These are phyloP conservation scores for Corchorus capsularis DNA, from an alignment of 345 rosid species.

Conservation along the genomic window DNA sequence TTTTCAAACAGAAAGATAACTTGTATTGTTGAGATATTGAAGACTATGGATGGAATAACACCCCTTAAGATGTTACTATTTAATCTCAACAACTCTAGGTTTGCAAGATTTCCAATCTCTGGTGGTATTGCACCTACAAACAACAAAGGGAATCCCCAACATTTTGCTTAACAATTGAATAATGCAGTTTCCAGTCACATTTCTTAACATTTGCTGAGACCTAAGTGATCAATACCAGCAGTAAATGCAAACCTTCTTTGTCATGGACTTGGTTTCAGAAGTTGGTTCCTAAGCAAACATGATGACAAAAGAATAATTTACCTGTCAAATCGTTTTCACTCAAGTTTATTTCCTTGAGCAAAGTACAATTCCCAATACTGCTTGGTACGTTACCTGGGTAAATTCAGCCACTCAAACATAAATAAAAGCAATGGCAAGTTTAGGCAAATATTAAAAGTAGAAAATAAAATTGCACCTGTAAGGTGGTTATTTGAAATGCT, in stretches of 20 bases:
- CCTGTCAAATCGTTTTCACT: slow-evolving; percentile 22
- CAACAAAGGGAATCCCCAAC: too few relatives aligned
- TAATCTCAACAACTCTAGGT: not conserved
- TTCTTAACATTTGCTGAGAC: not conserved
- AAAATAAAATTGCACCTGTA: not conserved
- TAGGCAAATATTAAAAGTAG: not conserved
- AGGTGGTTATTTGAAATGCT: not conserved
- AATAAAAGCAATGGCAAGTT: not conserved
- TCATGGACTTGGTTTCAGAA: not conserved
- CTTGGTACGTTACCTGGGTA: slow-evolving; percentile 19
- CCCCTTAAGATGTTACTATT: slow-evolving; percentile 14
- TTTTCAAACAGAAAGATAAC: not conserved
- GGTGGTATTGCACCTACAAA: slow-evolving; percentile 23
- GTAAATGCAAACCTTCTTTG: not conserved
- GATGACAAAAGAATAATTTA: not conserved
- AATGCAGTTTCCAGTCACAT: not conserved
- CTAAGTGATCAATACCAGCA: not conserved
- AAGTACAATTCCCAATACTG: slow-evolving; percentile 24
- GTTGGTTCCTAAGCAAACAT: not conserved
- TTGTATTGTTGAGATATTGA: slow-evolving; percentile 17
- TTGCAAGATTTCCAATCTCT: slow-evolving; percentile 21
- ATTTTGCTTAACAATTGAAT: not conserved
- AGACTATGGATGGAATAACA: not conserved
- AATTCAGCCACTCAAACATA: not conserved
- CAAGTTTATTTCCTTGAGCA: not conserved